Percentiles rank a stretch among this genome's conserved stretches.
Evolutionary conservation across 768 basidiomycete genomes (phyloP).

Genomic region (Tephrocybe sp.): DNA sequence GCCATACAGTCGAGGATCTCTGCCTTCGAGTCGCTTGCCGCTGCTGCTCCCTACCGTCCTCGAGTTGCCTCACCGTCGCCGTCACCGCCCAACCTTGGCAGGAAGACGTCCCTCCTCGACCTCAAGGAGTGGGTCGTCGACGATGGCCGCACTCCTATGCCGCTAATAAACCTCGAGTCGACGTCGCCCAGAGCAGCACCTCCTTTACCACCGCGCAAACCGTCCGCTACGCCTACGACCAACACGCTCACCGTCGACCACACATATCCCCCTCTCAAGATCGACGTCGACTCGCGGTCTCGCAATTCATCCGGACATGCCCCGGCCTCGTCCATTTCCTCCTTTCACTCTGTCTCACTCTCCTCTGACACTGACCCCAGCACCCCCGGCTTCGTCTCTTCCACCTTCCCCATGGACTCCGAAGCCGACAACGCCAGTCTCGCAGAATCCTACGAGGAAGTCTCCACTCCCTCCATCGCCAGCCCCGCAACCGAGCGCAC

Average conservation of each 20-base stretch:
- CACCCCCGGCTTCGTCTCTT: conserved; percentile 40
- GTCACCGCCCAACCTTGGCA: conserved; percentile 47
- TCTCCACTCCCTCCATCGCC: conserved; percentile 52
- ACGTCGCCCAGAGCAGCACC: conserved; percentile 50
- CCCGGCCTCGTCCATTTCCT: conserved; percentile 72
- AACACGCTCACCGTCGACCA: conserved; percentile 58
- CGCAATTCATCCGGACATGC: conserved; percentile 51
- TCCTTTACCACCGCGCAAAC: conserved; percentile 67
- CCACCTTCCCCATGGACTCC: conserved; percentile 37
- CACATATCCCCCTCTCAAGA: conserved; percentile 51
- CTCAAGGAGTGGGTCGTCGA: conserved; percentile 75
- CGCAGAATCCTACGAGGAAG: conserved; percentile 73
- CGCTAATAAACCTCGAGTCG: conserved; percentile 59
- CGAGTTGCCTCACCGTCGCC: conserved; percentile 47
- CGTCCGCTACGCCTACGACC: conserved; percentile 50
- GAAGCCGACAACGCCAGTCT: conserved; percentile 57
- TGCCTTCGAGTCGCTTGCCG: conserved; percentile 59
- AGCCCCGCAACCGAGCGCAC: conserved; percentile 51
- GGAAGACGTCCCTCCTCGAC: conserved; percentile 67
- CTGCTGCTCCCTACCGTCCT: conserved; percentile 23
- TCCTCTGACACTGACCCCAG: conserved; percentile 60
- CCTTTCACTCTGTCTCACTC: conserved; percentile 81
- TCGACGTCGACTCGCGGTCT: conserved; percentile 34
- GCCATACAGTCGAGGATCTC: conserved; percentile 59
- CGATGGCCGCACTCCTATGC: conserved; percentile 51